Base-by-base conservation (phyloP, 2,329 filamentous ascomycete genomes). In the Metarhizium humberi region DNA sequence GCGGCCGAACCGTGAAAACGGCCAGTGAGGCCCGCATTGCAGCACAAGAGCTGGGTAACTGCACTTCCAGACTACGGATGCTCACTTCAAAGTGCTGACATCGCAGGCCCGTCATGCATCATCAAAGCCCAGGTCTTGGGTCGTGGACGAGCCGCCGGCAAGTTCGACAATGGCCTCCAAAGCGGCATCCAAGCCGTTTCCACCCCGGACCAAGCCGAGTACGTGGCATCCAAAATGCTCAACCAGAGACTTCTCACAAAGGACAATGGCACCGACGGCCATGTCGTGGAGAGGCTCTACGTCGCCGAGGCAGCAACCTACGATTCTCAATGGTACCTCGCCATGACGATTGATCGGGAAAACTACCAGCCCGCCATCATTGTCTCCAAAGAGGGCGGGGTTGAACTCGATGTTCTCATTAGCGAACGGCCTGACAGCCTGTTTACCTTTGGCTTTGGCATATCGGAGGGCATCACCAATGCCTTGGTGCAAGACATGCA, bases 271-370 rank as follows among this genome's bases (percentile, higher is more conserved):
- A n/a, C 50, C 6, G 40, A 59, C 1, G 58, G 51, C 16, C 18
- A 50, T 29, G 29, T 58, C 0, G 64, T 70, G 3, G 64, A 65
- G 0, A 67, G 69, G 18, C 52, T 76, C 0, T 72, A 71, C 53
- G 64, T 76, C 18, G 64, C 69, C 32, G 66, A 75, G 59, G 43
- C 59, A 0, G 51, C 71, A 0, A 43, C 65, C 6, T 58, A 64
- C 16, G 64, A 65, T 0, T 58, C 69, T 2, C 63, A 69, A 51
- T 78, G 69, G 66, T 74, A 74, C 53, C 51, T 78, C 0, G 66
- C 69, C 6, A 65, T 78, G 50, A 70, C 70, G 0, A 66, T 78
- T 42, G 73, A 78, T 48, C 72, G 75, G 4, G 69, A 73, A n/a
- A 65, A 63, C 14, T 70, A 62, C 51, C 62, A 60, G 13, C 75